phyloP scores from a whole-genome alignment of 148 eudicot species.

The Polygonum maritimum region DNA sequence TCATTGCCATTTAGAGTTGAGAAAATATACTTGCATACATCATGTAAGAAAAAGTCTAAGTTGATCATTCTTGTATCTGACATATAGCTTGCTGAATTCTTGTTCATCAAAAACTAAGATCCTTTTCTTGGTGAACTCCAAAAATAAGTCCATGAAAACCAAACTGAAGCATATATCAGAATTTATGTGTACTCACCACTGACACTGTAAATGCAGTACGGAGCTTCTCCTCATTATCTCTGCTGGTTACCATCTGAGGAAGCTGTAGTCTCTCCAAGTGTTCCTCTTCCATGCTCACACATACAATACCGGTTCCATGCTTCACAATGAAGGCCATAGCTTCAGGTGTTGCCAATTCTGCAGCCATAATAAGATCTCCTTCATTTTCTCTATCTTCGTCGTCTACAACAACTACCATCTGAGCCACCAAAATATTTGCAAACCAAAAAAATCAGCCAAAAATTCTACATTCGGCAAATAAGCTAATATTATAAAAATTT shows the following conservation, averaged over 20 bases:
- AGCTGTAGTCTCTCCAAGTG: conserved; percentile 49
- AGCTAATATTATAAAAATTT: background rate
- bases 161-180: background rate
- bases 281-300: conserved; percentile 63
- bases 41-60: background rate
- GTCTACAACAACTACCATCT: conserved; percentile 69
- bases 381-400: conserved; percentile 76
- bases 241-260: conserved; percentile 47
- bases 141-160: background rate
- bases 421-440: conserved; percentile 4
- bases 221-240: conserved; percentile 55
- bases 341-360: conserved; percentile 47
- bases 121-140: background rate
- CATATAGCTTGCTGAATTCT: background rate
- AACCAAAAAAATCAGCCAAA: background rate
- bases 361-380: conserved; percentile 71
- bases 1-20: background rate
- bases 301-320: conserved; percentile 67
- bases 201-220: conserved; percentile 59
- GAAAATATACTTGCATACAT: background rate
- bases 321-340: conserved; percentile 68
- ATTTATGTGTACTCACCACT: conserved; percentile 28
- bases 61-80: background rate
- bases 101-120: background rate
- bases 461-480: background rate